Evolutionary conservation across 2,329 filamentous ascomycete species (phyloP).

Genomic region (Clonostachys sp.): DNA sequence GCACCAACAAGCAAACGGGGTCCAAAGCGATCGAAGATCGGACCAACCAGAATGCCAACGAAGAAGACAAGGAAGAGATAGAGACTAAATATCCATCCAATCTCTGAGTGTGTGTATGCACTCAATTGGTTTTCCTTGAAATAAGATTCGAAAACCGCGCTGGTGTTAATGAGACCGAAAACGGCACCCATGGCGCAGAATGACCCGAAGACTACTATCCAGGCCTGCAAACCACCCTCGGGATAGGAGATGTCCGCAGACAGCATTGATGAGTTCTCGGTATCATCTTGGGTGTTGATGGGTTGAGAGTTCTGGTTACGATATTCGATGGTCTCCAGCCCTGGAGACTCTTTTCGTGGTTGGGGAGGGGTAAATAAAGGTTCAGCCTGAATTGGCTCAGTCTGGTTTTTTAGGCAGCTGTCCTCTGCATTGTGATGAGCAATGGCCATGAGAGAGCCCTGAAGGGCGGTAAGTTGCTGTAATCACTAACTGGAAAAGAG

Average conservation of each 20-base stretch:
- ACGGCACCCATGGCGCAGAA: conserved; percentile 62
- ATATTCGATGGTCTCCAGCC: neutral
- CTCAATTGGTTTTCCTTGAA: conserved; percentile 67
- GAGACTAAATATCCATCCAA: conserved; percentile 85
- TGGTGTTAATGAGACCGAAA: conserved; percentile 63
- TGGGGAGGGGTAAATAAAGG: neutral
- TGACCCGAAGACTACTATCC: conserved; percentile 67
- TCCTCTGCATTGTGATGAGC: conserved; percentile 13
- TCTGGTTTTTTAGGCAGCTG: conserved; percentile 19
- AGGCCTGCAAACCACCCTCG: conserved; percentile 64
- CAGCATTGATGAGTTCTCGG: neutral
- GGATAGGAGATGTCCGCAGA: conserved; percentile 39
- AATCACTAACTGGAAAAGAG: too few relatives aligned
- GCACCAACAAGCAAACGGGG: conserved; percentile 61
- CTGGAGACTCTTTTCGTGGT: neutral
- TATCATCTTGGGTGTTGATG: neutral
- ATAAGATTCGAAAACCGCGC: conserved; percentile 64
- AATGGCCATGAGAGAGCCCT: neutral
- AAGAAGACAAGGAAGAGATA: conserved; percentile 81
- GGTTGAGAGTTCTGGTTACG: neutral
- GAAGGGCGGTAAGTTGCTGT: too few relatives aligned
- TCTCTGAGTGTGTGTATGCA: conserved; percentile 59
- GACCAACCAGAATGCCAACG: conserved; percentile 76
- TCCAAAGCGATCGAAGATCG: conserved; percentile 74
- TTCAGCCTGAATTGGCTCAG: neutral